These are phyloP conservation scores for Nicotiana undulata DNA, from an alignment of 257 asterid species.

Conservation along the genomic window DNA sequence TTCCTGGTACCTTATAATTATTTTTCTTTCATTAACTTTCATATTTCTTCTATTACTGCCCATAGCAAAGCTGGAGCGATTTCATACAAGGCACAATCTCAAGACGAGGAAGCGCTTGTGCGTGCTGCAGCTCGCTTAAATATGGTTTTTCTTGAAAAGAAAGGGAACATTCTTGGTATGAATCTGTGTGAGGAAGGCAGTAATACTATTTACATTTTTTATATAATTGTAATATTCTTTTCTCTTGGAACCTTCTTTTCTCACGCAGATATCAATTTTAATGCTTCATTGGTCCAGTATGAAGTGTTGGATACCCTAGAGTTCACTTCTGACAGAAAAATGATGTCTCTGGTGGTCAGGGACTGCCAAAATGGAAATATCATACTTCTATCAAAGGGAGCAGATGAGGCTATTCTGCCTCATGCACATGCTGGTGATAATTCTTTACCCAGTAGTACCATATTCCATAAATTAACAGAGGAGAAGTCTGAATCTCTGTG, in stretches of 20 bases:
- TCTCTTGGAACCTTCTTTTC: conserved; percentile 13
- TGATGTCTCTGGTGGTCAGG: conserved; percentile 89
- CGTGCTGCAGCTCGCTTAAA: conserved; percentile 86
- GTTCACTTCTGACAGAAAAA: conserved; percentile 95
- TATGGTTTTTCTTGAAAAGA: conserved; percentile 64
- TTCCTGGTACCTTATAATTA: conserved; percentile 5
- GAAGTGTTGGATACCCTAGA: conserved; percentile 90
- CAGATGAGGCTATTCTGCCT: conserved; percentile 92
- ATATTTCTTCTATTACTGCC: conserved; percentile 7
- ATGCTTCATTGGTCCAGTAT: conserved; percentile 55
- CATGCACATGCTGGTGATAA: conserved; percentile 59
- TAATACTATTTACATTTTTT: neutral
- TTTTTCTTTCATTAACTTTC: conserved; percentile 7
- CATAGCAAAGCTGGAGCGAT: conserved; percentile 65
- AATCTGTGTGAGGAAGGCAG: neutral
- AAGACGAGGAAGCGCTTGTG: conserved; percentile 99
- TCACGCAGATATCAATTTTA: conserved; percentile 67
- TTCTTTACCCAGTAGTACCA: conserved; percentile 9
- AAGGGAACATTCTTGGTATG: conserved; percentile 73
- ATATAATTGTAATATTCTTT: neutral
- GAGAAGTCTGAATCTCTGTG: neutral
- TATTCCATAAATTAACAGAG: neutral
- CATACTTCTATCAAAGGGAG: conserved; percentile 84
- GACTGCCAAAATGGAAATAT: conserved; percentile 61
- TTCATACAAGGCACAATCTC: conserved; percentile 90